Percentiles rank a stretch among this genome's conserved stretches.
These are phyloP conservation scores for Pleurotus giganteus DNA, from an alignment of 768 basidiomycete genomes.

Conservation along the genomic window DNA sequence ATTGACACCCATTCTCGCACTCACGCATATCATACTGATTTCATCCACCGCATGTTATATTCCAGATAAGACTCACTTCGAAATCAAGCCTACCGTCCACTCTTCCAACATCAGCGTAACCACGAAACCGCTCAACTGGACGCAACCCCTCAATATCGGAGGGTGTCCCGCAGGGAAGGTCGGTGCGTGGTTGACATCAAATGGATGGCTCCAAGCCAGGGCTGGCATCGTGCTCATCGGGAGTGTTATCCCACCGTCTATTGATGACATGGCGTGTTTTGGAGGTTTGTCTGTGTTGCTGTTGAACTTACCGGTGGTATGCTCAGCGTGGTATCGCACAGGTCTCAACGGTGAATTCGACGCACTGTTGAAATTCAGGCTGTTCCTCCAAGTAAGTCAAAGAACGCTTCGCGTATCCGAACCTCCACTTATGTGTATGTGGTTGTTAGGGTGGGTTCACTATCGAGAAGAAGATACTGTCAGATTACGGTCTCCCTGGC, in stretches of 20 bases:
- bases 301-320: neutral
- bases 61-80: neutral
- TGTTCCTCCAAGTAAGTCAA: neutral
- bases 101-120: neutral
- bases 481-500: neutral
- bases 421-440: neutral
- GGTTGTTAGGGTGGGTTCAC: neutral
- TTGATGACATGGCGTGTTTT: neutral
- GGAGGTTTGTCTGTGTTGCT: neutral
- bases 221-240: slow-evolving; percentile 12
- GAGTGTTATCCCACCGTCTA: slow-evolving; percentile 13
- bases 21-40: too few relatives aligned
- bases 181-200: neutral
- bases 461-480: neutral
- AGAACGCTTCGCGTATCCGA: neutral
- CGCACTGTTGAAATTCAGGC: neutral
- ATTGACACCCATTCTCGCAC: too few relatives aligned
- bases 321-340: neutral
- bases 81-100: neutral
- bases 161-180: neutral
- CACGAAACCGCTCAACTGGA: neutral
- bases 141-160: neutral
- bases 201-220: neutral
- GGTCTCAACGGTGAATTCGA: neutral
- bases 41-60: too few relatives aligned